Evolutionary conservation across 2,329 filamentous ascomycete species (phyloP), one percentile per base, ranked within the genome.

Genomic region (Taxawa tesnikishii): DNA sequence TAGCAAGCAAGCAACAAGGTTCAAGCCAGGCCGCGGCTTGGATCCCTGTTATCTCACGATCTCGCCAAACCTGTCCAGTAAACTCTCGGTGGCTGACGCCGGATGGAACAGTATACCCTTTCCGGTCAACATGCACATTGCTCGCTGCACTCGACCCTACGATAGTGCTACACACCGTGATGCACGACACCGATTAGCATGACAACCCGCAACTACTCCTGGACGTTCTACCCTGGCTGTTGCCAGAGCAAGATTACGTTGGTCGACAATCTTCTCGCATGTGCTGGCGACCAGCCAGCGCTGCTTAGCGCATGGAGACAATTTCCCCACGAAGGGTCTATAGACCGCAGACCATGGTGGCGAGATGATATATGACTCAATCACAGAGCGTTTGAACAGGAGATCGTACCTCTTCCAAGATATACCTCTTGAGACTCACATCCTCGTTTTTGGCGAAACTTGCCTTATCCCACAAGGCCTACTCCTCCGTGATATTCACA

Each of bases 161-260:
- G 26, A 29, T 28, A 33, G 32, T 24, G 21, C 21, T 24, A 24
- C 21, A n/a, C 21, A 24, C 21, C 21, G 8, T 8, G n/a, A n/a
- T 24, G 21, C 21, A 24, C 21, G 21, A 8, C n/a, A 8, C n/a
- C n/a, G 21, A n/a, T 24, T n/a, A 8, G 21, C n/a, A n/a, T n/a
- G n/a, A n/a, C n/a, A n/a, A n/a, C n/a, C n/a, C n/a, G n/a, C n/a
- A 21, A 34, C 32, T 34, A 19, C 12, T 34, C 27, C 19, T 29
- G 32, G 27, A 19, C 24, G n/a, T n/a, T n/a, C n/a, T n/a, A n/a
- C 26, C 32, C 32, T 34, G 27, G 28, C 27, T 9, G 16, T 24
- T 12, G 11, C 26, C 28, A 30, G 27, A 19, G 27, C 27, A 34
- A 15, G 27, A 34, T 34, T 29, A 34, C 32, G 32, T 25, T 26